Evolutionary conservation across 208 protist genomes (phyloP), one percentile per base, ranked within the genome.

Genomic region (Crithidia thermophila): DNA sequence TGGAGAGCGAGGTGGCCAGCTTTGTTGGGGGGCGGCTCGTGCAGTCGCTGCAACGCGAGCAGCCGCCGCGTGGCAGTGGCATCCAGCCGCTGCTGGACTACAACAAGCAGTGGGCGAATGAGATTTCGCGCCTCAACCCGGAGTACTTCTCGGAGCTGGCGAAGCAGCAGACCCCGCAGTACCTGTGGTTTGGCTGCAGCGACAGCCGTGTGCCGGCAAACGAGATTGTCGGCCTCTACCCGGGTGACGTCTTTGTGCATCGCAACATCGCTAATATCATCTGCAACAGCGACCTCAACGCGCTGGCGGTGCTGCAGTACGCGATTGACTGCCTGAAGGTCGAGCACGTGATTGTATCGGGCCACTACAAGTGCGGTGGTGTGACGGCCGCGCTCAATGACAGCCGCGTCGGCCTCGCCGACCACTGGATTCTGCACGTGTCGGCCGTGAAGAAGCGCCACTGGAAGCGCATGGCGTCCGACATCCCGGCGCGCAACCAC

Each of bases 251-350:
- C 27, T 98, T 98, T 79, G 94, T 98, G 28, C 94, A 98, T 68
- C 83, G 97, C 33, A 98, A 98, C 77, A 91, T 98, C 33, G 97
- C 92, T 21, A 98, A 98, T 66, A 88, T 98, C 20, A 85, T 96
- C 13, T 84, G 75, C 58, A 89, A 95, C 70, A 91, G 85, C 20
- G 94, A 98, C 65, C 63, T 98, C 10, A 98, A 98, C 82, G 78
- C 75, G 21, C 82, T 98, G 5, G 87, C 94, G 0, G 94, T 96
- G 16, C 59, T 98, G 27, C 90, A 98, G 72, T 98, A 94, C 72
- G 94, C 95, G 1, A 91, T 98, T 14, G 92, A 97, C 28, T 87
- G 96, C 37, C 79, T 98, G 14, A 85, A 96, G 57, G 93, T 97
- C 23, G 81, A 97, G 57, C 94, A 98, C 55, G 91, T 98, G n/a